Conservation (phyloP, 768 basidiomycete species). For the Boletales sp. region DNA sequence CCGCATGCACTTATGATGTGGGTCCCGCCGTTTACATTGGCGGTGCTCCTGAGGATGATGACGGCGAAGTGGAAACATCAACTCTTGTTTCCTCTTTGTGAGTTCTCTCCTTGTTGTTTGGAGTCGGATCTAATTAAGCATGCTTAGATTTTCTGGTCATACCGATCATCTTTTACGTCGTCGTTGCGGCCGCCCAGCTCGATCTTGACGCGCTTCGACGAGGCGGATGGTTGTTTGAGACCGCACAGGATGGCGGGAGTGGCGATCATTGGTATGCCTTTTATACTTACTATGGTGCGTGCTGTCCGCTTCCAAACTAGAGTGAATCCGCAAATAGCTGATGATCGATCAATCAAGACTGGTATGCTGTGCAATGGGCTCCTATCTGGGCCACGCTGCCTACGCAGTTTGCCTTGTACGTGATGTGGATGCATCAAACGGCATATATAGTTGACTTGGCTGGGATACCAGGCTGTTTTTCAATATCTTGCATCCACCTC, state of each 20-base stretch:
- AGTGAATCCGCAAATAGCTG: neutral
- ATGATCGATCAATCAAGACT: conserved; percentile 43
- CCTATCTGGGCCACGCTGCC: conserved; percentile 83
- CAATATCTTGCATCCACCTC: conserved; percentile 78
- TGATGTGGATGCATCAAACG: conserved; percentile 9
- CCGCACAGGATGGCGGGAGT: conserved; percentile 30
- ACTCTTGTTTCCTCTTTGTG: conserved; percentile 85
- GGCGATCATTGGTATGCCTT: conserved; percentile 74
- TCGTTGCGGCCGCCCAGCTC: conserved; percentile 61
- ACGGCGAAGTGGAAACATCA: conserved; percentile 82
- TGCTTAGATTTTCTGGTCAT: conserved; percentile 72
- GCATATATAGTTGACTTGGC: conserved; percentile 20
- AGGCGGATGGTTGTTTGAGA: conserved; percentile 84
- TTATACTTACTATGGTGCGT: conserved; percentile 72
- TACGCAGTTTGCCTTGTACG: conserved; percentile 89
- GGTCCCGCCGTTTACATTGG: conserved; percentile 74
- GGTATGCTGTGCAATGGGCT: conserved; percentile 51
- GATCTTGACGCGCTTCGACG: conserved; percentile 57
- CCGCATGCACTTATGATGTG: conserved; percentile 67
- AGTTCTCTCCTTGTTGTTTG: conserved; percentile 24
- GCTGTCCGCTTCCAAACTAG: neutral
- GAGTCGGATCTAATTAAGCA: neutral
- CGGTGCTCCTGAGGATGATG: conserved; percentile 72
- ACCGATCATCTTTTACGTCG: conserved; percentile 78
- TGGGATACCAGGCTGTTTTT: conserved; percentile 62